Evolutionary conservation across 495 filamentous ascomycete genomes (phyloP).

Genomic region (Beverwykella pulmonaria): DNA sequence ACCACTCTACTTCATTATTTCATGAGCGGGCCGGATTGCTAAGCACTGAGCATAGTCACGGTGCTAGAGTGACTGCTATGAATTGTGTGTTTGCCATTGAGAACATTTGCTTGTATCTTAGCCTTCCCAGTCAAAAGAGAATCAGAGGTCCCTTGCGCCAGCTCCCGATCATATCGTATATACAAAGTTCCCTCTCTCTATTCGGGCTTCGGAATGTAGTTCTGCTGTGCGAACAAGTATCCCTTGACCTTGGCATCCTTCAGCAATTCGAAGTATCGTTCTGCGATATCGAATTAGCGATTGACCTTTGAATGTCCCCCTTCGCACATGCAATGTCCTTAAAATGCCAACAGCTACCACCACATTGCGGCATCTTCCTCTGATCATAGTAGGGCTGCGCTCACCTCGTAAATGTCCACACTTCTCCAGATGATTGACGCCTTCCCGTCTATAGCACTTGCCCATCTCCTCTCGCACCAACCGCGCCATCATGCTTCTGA

Average conservation of each 20-base stretch:
- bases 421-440: constrained; percentile 97
- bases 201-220: constrained; percentile 63
- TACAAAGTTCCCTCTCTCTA: background rate
- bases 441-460: constrained; percentile 93
- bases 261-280: constrained; percentile 90
- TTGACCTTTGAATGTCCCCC: background rate
- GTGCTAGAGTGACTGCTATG: background rate
- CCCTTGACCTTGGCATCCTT: constrained; percentile 82
- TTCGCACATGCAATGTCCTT: background rate
- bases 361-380: background rate
- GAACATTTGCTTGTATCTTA: background rate
- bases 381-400: constrained; percentile 41
- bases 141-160: background rate
- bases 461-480: constrained; percentile 90
- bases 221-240: constrained; percentile 90
- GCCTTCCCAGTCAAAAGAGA: background rate
- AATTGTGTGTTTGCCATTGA: background rate
- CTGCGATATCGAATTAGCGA: constrained; percentile 50
- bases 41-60: background rate
- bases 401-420: constrained; percentile 88
- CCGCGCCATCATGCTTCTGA: constrained; percentile 93
- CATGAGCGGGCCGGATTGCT: background rate
- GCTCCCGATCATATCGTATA: background rate
- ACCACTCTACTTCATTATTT: background rate
- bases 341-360: background rate